Evolutionary conservation across 2,329 filamentous ascomycete genomes (phyloP), one percentile per base, ranked within the genome.

Genomic region (Botrytis porri): DNA sequence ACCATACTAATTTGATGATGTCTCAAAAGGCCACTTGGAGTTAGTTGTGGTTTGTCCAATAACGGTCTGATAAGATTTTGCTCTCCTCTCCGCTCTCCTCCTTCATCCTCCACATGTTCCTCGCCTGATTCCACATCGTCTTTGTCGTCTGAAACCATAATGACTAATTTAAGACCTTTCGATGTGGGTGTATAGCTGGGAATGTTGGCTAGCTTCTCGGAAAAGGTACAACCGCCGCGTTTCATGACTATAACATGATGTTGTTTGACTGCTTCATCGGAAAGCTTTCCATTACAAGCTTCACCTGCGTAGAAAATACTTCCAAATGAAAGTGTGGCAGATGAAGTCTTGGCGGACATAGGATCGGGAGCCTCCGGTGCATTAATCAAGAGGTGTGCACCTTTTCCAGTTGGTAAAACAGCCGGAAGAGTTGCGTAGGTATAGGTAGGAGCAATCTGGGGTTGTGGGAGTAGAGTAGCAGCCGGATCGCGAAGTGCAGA

Each of bases 191-290:
- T 86, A 80, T 91, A 95, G 16, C 89, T 88, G 0, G 95, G 94
- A n/a, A 98, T 94, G 76, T 93, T 95, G 69, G 87, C 86, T 0
- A 98, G 84, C 81, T 99, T 99, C 41, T 91, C 84, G 51, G 88
- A 91, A 82, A 98, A 98, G 37, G 88, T 92, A 83, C 96, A 99
- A 1, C 89, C 90, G 57, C 96, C 95, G 9, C 96, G 90, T 41
- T 88, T 90, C 78, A 98, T 86, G 67, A 97, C 88, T 74, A 99
- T 90, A 74, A 98, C 85, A 69, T 97, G 91, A 82, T 97, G 83
- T 1, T 81, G 83, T 59, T 84, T 84, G 0, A 84, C 85, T 4
- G 90, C 81, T 12, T 84, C 81, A 2, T 84, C 77, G 20, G 88
- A 81, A 70, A 93, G 82, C 74, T 86, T 81, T 73, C 85, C 73